phyloP scores from a whole-genome alignment of 2,329 filamentous ascomycete species.

The Mollisiaceae sp. region DNA sequence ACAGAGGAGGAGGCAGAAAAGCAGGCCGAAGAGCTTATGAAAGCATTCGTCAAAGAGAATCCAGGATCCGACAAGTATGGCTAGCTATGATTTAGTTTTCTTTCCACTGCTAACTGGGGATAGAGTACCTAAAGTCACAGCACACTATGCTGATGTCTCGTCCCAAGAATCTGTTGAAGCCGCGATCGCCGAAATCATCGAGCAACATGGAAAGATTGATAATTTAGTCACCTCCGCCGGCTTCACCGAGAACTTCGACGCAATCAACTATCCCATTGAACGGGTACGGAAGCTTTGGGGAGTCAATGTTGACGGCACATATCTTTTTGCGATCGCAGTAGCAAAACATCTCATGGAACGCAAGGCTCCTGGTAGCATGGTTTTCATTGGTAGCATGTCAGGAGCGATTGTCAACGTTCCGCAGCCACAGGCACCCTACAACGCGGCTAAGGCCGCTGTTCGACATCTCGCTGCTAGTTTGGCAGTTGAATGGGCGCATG shows the following conservation, averaged over 20 bases:
- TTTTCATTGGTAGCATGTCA: constrained; percentile 95
- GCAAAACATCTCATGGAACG: constrained; percentile 88
- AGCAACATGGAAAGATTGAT: constrained; percentile 81
- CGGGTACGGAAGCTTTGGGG: constrained; percentile 92
- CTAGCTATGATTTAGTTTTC: constrained; percentile 12
- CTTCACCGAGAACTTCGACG: constrained; percentile 94
- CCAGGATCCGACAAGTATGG: constrained; percentile 72
- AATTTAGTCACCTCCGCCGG: constrained; percentile 94
- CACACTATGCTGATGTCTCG: constrained; percentile 88
- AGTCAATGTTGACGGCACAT: constrained; percentile 92
- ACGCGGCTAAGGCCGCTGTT: constrained; percentile 89
- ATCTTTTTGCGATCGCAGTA: constrained; percentile 82
- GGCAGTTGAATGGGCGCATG: constrained; percentile 90
- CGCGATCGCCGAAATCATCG: constrained; percentile 72
- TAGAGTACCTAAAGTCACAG: constrained; percentile 80
- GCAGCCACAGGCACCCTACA: constrained; percentile 92
- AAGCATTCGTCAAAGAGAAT: constrained; percentile 79
- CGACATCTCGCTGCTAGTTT: constrained; percentile 85
- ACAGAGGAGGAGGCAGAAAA: constrained; percentile 81
- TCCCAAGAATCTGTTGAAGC: constrained; percentile 77
- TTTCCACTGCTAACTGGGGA: neutral
- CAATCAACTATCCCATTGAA: constrained; percentile 87
- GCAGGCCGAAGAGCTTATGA: constrained; percentile 74
- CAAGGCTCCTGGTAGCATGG: constrained; percentile 79
- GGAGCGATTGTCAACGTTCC: constrained; percentile 93